Percentiles rank a stretch among this genome's conserved stretches.
These are phyloP conservation scores for Fraxinus baroniana DNA, from an alignment of 305 asterid genomes.

Conservation along the genomic window DNA sequence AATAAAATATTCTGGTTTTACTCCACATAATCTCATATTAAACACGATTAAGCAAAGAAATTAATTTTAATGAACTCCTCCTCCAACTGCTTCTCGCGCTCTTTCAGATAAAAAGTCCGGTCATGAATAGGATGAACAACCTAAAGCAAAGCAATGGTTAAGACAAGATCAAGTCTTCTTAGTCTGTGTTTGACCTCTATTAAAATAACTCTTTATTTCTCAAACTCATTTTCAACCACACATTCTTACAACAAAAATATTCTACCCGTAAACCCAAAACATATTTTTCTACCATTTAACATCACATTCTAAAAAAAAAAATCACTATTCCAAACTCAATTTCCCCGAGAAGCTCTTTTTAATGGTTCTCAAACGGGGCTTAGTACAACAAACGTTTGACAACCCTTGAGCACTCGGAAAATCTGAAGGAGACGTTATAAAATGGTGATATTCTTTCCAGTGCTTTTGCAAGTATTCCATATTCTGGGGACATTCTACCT, in stretches of 20 bases:
- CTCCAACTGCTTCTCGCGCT: constrained; percentile 59
- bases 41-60: not conserved
- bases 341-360: too few species aligned
- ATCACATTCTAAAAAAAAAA: too few species aligned
- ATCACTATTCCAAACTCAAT: too few species aligned
- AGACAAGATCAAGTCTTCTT: constrained; percentile 1
- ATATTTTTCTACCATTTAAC: too few species aligned
- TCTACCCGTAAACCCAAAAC: too few species aligned
- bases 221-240: too few species aligned
- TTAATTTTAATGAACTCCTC: constrained; percentile 53
- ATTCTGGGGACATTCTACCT: constrained; percentile 68
- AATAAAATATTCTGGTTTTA: constrained; percentile 12
- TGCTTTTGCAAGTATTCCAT: constrained; percentile 54
- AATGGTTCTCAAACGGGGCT: not conserved
- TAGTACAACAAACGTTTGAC: not conserved
- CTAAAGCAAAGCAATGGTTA: constrained; percentile 33
- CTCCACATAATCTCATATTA: not conserved
- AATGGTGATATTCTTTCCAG: constrained; percentile 55
- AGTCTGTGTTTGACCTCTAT: not conserved
- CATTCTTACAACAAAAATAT: too few species aligned
- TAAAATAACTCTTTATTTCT: too few species aligned
- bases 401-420: constrained; percentile 37
- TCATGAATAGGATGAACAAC: constrained; percentile 75
- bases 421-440: constrained; percentile 38
- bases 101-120: constrained; percentile 63